These are phyloP conservation scores for Glutinoglossum americanum DNA, from an alignment of 495 filamentous ascomycete species.

Conservation along the genomic window DNA sequence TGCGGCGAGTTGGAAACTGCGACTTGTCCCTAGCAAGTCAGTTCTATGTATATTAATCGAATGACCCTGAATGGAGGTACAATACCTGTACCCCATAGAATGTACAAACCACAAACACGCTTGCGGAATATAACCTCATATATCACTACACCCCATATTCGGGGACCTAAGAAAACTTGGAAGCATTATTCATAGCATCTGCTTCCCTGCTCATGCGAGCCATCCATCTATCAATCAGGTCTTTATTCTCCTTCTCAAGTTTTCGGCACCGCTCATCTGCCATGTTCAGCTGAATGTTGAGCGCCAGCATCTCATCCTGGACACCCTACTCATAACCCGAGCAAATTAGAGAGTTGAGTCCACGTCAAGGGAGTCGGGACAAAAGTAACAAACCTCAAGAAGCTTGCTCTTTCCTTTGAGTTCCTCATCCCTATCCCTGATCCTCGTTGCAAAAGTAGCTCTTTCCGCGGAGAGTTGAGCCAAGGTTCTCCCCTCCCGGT, in stretches of 20 bases:
- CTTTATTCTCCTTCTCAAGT: slow-evolving; percentile 63
- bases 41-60: neutral
- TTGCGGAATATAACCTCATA: neutral
- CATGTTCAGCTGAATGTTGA: slow-evolving; percentile 76
- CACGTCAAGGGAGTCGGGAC: neutral
- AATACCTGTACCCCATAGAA: neutral
- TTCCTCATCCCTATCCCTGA: slow-evolving; percentile 73
- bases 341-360: neutral
- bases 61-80: neutral
- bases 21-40: neutral
- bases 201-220: slow-evolving; percentile 63
- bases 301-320: slow-evolving; percentile 71
- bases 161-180: slow-evolving; percentile 3
- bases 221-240: slow-evolving; percentile 84
- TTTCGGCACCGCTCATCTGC: slow-evolving; percentile 46
- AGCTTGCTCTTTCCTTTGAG: slow-evolving; percentile 59
- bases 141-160: neutral
- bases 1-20: neutral
- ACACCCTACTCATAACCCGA: slow-evolving; percentile 31
- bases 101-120: neutral
- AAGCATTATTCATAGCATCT: slow-evolving; percentile 56
- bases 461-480: slow-evolving; percentile 39
- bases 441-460: slow-evolving; percentile 31
- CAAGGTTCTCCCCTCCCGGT: slow-evolving; percentile 33
- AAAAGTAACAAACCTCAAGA: slow-evolving; percentile 33